Evolutionary conservation across 75 land plant species (phyloP).

Genomic region (Azolla pinnata): DNA sequence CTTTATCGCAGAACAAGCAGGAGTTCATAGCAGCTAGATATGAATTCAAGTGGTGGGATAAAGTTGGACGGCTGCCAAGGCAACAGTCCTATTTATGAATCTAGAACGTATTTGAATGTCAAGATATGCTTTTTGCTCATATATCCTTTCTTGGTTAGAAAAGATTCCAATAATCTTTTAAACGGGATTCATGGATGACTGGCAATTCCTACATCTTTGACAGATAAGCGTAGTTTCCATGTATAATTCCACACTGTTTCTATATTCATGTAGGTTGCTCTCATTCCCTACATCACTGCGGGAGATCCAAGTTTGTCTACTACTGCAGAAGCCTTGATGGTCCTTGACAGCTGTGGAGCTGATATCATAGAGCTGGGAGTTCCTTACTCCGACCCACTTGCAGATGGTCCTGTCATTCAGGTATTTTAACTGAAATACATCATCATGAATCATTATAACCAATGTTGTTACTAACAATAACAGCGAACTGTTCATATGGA

Average conservation of each 20-base stretch:
- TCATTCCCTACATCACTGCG: conserved; percentile 79
- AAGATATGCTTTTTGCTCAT: not conserved
- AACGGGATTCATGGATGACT: not conserved
- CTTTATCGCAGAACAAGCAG: too few relatives aligned
- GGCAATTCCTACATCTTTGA: not conserved
- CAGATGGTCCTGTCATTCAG: conserved; percentile 98
- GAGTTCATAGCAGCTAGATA: too few relatives aligned
- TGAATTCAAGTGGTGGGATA: too few relatives aligned
- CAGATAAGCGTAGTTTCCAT: not conserved
- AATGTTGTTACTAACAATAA: not conserved
- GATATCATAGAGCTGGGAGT: conserved; percentile 88
- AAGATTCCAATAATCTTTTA: not conserved
- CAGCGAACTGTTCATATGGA: too few relatives aligned
- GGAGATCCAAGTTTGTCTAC: conserved; percentile 89
- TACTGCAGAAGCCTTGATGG: conserved; percentile 76
- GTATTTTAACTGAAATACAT: conserved; percentile 14
- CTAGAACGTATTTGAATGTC: not conserved
- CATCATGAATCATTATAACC: too few relatives aligned
- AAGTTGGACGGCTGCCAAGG: too few relatives aligned
- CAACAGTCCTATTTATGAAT: too few relatives aligned
- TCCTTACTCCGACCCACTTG: conserved; percentile 92
- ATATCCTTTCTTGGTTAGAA: not conserved
- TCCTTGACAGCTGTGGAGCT: conserved; percentile 65
- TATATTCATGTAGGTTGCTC: conserved; percentile 48
- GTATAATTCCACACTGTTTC: not conserved